These are phyloP conservation scores for Huntiella bhutanensis DNA, from an alignment of 2,329 filamentous ascomycete species.

Conservation along the genomic window DNA sequence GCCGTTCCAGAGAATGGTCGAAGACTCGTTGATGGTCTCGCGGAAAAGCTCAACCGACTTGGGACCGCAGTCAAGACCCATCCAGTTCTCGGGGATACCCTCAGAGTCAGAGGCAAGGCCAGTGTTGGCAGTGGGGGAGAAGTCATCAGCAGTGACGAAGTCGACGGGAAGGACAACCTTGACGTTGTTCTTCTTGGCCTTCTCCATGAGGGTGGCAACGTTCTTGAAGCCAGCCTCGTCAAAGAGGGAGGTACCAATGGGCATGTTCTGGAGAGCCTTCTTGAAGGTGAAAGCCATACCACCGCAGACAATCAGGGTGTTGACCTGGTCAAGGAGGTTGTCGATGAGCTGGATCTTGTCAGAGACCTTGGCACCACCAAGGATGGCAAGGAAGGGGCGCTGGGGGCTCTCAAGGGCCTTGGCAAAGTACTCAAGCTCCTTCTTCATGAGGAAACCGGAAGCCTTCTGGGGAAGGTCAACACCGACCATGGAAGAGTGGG, in stretches of 20 bases:
- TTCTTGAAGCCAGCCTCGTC: conserved; percentile 90
- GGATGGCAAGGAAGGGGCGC: conserved; percentile 94
- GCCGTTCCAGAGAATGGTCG: conserved; percentile 99
- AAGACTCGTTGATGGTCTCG: conserved; percentile 64
- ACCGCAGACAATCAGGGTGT: conserved; percentile 91
- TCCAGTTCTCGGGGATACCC: conserved; percentile 86
- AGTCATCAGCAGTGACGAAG: conserved; percentile 93
- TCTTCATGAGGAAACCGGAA: conserved; percentile 97
- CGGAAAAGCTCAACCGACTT: conserved; percentile 81
- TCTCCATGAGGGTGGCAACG: conserved; percentile 69
- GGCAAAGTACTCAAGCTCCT: conserved; percentile 98
- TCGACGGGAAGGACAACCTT: conserved; percentile 87
- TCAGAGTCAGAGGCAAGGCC: conserved; percentile 68
- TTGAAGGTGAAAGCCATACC: conserved; percentile 99
- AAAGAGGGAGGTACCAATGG: conserved; percentile 81
- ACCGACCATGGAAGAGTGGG: conserved; percentile 98
- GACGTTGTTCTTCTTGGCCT: conserved; percentile 92
- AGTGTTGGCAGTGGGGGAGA: conserved; percentile 63
- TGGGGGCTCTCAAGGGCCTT: conserved; percentile 84
- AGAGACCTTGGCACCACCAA: conserved; percentile 93
- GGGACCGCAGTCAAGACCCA: conserved; percentile 87
- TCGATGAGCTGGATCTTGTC: conserved; percentile 99
- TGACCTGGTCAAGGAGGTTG: conserved; percentile 94
- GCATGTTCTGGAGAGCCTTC: conserved; percentile 83
- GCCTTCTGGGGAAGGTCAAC: conserved; percentile 91